phyloP scores from a whole-genome alignment of 2,329 filamentous ascomycete species.

The Ophiostoma sp. region DNA sequence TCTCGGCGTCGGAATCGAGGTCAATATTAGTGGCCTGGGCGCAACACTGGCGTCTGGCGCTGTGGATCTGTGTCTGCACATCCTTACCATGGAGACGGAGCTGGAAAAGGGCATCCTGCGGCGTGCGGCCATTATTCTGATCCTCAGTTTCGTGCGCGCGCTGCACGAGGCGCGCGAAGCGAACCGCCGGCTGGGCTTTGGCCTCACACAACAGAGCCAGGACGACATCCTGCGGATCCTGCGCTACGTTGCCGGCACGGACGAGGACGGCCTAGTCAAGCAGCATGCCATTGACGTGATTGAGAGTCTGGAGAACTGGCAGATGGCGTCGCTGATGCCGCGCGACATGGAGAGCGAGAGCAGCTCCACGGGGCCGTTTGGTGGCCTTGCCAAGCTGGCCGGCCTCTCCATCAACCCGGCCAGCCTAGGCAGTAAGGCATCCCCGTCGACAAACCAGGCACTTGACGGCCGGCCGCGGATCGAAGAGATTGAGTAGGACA shows the following conservation, averaged over 20 bases:
- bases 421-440: not conserved
- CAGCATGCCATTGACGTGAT: constrained; percentile 62
- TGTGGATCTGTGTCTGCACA: constrained; percentile 58
- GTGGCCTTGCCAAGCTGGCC: constrained; percentile 35
- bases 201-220: constrained; percentile 50
- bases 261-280: constrained; percentile 63
- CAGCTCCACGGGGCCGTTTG: not conserved
- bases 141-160: constrained; percentile 57
- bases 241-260: constrained; percentile 58
- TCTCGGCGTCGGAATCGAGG: constrained; percentile 55
- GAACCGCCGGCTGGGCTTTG: constrained; percentile 47
- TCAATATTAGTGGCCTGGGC: constrained; percentile 53
- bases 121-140: constrained; percentile 58
- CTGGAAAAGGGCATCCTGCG: constrained; percentile 59
- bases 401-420: constrained; percentile 36
- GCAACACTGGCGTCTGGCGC: constrained; percentile 48
- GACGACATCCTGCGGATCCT: constrained; percentile 59
- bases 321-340: constrained; percentile 37
- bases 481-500: constrained; percentile 27
- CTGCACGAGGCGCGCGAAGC: constrained; percentile 50
- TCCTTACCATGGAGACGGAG: constrained; percentile 58
- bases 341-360: constrained; percentile 13
- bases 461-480: constrained; percentile 22
- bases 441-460: not conserved
- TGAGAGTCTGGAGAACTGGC: constrained; percentile 61